Percentiles rank a stretch among this genome's conserved stretches.
Conservation (phyloP, 148 eudicot genomes). For the Fagopyrum tataricum region DNA sequence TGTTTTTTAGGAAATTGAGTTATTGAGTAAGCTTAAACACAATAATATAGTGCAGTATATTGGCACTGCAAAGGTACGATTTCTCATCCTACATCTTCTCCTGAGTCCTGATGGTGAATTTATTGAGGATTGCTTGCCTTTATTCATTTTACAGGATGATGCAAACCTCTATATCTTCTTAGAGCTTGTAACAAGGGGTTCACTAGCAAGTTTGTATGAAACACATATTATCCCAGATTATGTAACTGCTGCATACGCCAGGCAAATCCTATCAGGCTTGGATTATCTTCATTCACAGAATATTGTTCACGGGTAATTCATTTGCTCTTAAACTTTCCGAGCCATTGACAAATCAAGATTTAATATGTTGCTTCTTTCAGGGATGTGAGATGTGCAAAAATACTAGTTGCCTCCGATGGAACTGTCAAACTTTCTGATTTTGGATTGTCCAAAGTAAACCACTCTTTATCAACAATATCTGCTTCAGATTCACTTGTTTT, state of each 20-base stretch:
- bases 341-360: neutral
- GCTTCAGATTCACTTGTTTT: too few relatives aligned
- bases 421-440: slow-evolving; percentile 86
- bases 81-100: too few relatives aligned
- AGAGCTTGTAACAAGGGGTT: slow-evolving; percentile 82
- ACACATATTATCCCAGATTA: slow-evolving; percentile 60
- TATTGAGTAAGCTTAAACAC: slow-evolving; percentile 75
- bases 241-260: slow-evolving; percentile 66
- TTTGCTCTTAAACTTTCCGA: too few relatives aligned
- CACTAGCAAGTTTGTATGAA: slow-evolving; percentile 61
- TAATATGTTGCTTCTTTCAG: slow-evolving; percentile 24
- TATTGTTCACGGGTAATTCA: slow-evolving; percentile 76
- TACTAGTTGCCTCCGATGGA: slow-evolving; percentile 68
- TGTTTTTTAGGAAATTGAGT: slow-evolving; percentile 54
- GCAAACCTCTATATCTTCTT: slow-evolving; percentile 81
- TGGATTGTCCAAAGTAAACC: slow-evolving; percentile 79
- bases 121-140: neutral
- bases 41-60: slow-evolving; percentile 79
- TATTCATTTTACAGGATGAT: slow-evolving; percentile 49
- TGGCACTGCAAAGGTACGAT: slow-evolving; percentile 50
- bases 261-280: slow-evolving; percentile 87
- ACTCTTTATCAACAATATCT: neutral
- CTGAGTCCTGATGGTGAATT: too few relatives aligned
- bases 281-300: slow-evolving; percentile 84
- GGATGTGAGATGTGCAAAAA: slow-evolving; percentile 88